Conservation (phyloP, 176 grass and related monocot genomes). For the Triticum monococcum region DNA sequence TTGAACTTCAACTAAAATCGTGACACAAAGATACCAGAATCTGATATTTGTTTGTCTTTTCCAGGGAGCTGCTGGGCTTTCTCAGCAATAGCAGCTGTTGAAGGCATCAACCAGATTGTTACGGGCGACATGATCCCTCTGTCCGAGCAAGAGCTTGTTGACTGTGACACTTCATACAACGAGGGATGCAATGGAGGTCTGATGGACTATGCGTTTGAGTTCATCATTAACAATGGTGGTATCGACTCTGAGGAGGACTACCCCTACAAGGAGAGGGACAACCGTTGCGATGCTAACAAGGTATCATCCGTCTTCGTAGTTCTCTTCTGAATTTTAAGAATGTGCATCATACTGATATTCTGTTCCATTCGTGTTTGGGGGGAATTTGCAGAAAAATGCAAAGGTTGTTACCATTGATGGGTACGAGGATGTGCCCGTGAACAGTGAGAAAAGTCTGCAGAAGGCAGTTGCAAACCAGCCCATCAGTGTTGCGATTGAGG, state of each 20-base stretch:
- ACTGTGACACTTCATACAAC: slow-evolving; percentile 86
- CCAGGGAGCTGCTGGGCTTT: slow-evolving; percentile 90
- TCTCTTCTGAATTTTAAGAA: neutral
- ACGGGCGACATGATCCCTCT: slow-evolving; percentile 62
- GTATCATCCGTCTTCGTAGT: slow-evolving; percentile 26
- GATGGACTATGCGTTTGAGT: slow-evolving; percentile 86
- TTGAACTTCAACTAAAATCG: neutral
- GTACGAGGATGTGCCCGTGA: slow-evolving; percentile 69
- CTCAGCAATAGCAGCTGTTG: slow-evolving; percentile 75
- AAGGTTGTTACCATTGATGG: slow-evolving; percentile 71
- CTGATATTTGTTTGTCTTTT: slow-evolving; percentile 22
- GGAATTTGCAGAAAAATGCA: slow-evolving; percentile 63
- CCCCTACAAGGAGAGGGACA: slow-evolving; percentile 57
- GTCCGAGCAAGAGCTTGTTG: slow-evolving; percentile 88
- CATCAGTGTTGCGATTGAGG: slow-evolving; percentile 82
- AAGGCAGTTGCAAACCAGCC: slow-evolving; percentile 82
- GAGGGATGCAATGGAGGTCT: slow-evolving; percentile 87
- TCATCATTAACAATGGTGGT: slow-evolving; percentile 82
- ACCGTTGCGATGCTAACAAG: slow-evolving; percentile 55
- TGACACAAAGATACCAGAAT: neutral
- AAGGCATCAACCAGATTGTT: slow-evolving; percentile 77
- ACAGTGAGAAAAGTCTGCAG: slow-evolving; percentile 62
- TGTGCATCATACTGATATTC: neutral
- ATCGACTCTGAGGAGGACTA: slow-evolving; percentile 67
- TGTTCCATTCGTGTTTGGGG: neutral